phyloP scores from a whole-genome alignment of 2,329 filamentous ascomycete species.

The Plectosphaerella plurivora region DNA sequence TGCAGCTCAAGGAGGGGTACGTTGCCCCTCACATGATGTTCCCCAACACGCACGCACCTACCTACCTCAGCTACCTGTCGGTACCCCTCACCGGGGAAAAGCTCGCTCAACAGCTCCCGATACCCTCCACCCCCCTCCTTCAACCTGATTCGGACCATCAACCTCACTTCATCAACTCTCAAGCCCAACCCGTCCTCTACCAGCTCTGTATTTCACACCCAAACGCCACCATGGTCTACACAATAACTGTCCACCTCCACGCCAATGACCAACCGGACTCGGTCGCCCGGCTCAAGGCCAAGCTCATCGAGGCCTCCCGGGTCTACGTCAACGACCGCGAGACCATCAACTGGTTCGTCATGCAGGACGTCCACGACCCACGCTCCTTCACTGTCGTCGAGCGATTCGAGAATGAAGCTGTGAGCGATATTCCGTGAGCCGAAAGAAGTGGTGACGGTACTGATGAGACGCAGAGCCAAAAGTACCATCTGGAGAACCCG shows the following conservation, averaged over 20 bases:
- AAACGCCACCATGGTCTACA: conserved; percentile 56
- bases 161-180: neutral
- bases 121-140: neutral
- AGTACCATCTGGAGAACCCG: conserved; percentile 63
- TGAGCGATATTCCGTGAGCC: conserved; percentile 26
- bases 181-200: neutral
- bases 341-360: conserved; percentile 69
- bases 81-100: neutral
- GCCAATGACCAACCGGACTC: conserved; percentile 61
- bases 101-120: neutral
- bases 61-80: too few species aligned
- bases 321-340: conserved; percentile 70
- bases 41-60: neutral
- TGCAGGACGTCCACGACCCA: conserved; percentile 67
- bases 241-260: conserved; percentile 65
- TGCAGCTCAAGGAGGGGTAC: too few species aligned
- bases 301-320: conserved; percentile 70
- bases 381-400: conserved; percentile 73
- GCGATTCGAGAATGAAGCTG: conserved; percentile 62
- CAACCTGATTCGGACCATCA: neutral
- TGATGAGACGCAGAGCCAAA: conserved; percentile 39
- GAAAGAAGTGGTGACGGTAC: neutral
- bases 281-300: conserved; percentile 64
- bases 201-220: neutral
- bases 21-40: too few species aligned